Evolutionary conservation across 75 land plant species (phyloP).

Genomic region (Sequoia sempervirens): DNA sequence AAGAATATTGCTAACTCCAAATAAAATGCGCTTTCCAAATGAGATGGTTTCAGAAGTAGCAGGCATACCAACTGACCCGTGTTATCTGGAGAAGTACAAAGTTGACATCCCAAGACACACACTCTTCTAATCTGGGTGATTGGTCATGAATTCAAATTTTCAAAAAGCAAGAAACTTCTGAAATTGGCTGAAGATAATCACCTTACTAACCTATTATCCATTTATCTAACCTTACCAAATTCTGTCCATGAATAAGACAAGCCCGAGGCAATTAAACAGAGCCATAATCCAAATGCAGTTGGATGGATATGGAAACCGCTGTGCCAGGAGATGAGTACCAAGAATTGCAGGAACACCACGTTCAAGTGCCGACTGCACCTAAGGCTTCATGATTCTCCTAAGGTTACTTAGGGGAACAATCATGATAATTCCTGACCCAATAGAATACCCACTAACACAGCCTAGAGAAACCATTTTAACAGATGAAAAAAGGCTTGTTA

Average conservation of each 20-base stretch:
- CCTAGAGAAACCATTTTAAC: slow-evolving; percentile 39
- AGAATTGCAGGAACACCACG: slow-evolving; percentile 95
- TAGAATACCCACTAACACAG: no score
- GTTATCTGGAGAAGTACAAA: no score
- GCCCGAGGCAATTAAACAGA: slow-evolving; percentile 97
- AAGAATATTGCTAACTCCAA: background rate
- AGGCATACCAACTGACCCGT: background rate
- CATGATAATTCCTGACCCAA: slow-evolving; percentile 82
- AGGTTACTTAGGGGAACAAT: no score
- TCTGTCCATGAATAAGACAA: slow-evolving; percentile 94
- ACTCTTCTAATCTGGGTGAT: background rate
- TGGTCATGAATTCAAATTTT: background rate
- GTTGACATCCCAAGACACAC: no score
- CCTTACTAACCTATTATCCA: no score
- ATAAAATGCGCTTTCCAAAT: background rate
- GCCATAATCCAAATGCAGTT: slow-evolving; percentile 97
- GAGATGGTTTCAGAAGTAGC: no score
- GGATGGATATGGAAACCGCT: slow-evolving; percentile 90
- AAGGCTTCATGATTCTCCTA: slow-evolving; percentile 98
- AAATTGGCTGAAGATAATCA: no score
- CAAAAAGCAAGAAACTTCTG: background rate
- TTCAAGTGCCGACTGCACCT: slow-evolving; percentile 96
- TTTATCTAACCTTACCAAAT: slow-evolving; percentile 64
- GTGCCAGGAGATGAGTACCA: slow-evolving; percentile 88
- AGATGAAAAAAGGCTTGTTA: background rate